A percentile compares a stretch with the other conserved stretches of the same genome.
Conservation (phyloP, 768 basidiomycete species). For the Psilocybe subaeruginosa region DNA sequence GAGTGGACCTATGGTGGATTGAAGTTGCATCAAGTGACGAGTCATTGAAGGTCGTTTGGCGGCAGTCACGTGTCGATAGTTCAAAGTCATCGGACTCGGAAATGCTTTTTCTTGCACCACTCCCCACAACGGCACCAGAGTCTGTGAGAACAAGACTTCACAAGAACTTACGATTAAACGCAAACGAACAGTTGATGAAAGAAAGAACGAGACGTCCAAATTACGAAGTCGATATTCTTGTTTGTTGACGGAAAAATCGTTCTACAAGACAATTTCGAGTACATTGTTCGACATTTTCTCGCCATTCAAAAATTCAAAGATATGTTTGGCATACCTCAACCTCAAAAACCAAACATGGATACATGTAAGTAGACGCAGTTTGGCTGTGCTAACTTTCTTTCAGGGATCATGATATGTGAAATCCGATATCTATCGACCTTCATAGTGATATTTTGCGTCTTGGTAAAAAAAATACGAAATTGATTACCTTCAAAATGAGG, state of each 20-base stretch:
- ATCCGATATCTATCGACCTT: not conserved
- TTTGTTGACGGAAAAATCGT: not conserved
- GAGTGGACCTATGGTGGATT: no score
- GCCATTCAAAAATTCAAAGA: conserved; percentile 18
- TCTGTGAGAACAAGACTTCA: not conserved
- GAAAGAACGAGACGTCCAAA: not conserved
- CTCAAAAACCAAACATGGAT: not conserved
- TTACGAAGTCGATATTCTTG: not conserved
- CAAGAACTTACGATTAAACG: not conserved
- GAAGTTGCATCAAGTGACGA: no score
- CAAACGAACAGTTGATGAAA: not conserved
- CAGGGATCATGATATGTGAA: conserved; percentile 5
- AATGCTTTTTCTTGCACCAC: no score
- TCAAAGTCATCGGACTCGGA: no score
- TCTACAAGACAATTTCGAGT: conserved; percentile 20
- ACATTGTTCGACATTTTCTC: conserved; percentile 16
- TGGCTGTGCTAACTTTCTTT: not conserved
- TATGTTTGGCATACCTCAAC: not conserved
- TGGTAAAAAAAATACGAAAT: conserved; percentile 19
- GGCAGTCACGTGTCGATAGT: no score
- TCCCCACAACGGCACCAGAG: no score
- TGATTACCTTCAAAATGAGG: conserved; percentile 12
- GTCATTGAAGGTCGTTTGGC: no score
- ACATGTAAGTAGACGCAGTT: no score
- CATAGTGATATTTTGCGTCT: conserved; percentile 17